These are phyloP conservation scores for Hymenoscyphus albidus DNA, from an alignment of 2,329 filamentous ascomycete species.

Conservation along the genomic window DNA sequence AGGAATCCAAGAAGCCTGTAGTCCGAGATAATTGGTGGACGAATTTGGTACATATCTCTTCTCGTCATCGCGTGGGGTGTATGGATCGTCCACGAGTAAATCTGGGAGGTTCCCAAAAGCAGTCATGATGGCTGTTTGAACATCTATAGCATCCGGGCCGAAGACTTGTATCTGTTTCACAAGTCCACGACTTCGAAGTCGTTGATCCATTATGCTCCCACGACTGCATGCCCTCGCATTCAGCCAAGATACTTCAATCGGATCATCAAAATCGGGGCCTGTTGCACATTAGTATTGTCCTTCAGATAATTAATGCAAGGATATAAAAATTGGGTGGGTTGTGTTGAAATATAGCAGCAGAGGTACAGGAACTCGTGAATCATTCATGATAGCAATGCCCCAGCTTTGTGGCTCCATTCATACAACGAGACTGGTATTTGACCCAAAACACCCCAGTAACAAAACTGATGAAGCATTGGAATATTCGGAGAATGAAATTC, in stretches of 20 bases:
- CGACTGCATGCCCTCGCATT: conserved; percentile 64
- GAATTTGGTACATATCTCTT: conserved; percentile 19
- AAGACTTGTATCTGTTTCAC: conserved; percentile 60
- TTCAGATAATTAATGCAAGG: neutral
- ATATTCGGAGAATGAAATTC: too few species aligned
- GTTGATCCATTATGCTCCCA: conserved; percentile 59
- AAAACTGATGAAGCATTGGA: too few species aligned
- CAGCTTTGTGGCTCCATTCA: too few species aligned
- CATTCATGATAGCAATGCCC: too few species aligned
- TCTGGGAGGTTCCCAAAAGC: conserved; percentile 57
- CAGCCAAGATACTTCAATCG: conserved; percentile 38
- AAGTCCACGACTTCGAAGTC: conserved; percentile 72
- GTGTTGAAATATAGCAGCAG: too few species aligned
- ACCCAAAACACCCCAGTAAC: too few species aligned
- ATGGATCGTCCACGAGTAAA: conserved; percentile 33
- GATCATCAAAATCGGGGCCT: conserved; percentile 18
- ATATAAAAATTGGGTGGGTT: too few species aligned
- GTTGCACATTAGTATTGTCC: neutral
- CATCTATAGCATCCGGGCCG: conserved; percentile 62
- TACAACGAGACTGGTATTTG: too few species aligned
- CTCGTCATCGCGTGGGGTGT: conserved; percentile 20
- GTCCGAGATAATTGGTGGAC: conserved; percentile 40
- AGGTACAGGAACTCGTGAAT: too few species aligned
- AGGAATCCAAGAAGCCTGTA: conserved; percentile 69
- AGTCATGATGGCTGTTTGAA: conserved; percentile 58